Evolutionary conservation across 176 grass and related monocot genomes (phyloP).

Genomic region (Elaeis guineensis): DNA sequence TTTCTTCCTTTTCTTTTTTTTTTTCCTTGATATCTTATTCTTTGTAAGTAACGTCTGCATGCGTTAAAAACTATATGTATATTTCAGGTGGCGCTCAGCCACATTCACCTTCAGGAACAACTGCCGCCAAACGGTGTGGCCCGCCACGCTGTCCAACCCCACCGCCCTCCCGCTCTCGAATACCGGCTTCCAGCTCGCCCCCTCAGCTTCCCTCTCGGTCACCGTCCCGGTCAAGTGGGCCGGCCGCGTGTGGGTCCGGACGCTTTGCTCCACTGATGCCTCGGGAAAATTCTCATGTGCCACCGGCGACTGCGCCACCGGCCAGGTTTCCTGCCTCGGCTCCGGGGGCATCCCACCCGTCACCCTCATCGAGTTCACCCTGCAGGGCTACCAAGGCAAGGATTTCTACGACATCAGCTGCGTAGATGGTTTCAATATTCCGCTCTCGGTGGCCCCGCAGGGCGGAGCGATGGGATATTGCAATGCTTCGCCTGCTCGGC

Average conservation of each 20-base stretch:
- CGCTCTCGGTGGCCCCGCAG: conserved; percentile 23
- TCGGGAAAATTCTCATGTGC: conserved; percentile 35
- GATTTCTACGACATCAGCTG: conserved; percentile 62
- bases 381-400: conserved; percentile 15
- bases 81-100: conserved; percentile 23
- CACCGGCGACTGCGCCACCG: conserved; percentile 42
- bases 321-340: conserved; percentile 29
- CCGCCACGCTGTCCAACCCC: conserved; percentile 15
- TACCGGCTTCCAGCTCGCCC: conserved; percentile 34
- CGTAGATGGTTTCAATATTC: conserved; percentile 63
- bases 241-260: conserved; percentile 47
- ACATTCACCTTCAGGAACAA: conserved; percentile 52
- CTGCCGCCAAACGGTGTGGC: conserved; percentile 45
- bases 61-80: too few relatives aligned
- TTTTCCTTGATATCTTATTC: too few relatives aligned
- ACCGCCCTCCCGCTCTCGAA: conserved; percentile 12
- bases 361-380: conserved; percentile 48
- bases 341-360: conserved; percentile 28
- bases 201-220: not conserved
- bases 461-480: not conserved
- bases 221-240: conserved; percentile 24
- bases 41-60: too few relatives aligned
- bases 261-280: conserved; percentile 18
- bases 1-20: too few relatives aligned
- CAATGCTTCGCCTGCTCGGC: conserved; percentile 14